Evolutionary conservation across 2,329 filamentous ascomycete genomes (phyloP), one percentile per base, ranked within the genome.

Genomic region (Colletotrichum sp.): DNA sequence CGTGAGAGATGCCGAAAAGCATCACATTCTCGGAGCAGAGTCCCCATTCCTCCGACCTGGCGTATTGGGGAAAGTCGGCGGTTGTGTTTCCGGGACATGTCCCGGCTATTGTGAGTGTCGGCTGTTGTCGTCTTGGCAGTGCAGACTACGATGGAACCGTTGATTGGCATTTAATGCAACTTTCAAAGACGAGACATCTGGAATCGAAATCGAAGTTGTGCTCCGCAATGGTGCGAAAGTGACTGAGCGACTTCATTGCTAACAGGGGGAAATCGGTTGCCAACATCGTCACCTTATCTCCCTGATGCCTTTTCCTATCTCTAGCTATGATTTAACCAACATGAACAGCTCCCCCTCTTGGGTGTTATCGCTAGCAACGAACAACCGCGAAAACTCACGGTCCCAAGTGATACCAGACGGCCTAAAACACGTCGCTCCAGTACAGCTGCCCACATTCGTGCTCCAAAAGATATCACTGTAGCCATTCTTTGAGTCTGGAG

Each of bases 401-500:
- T 81, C 80, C 76, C 77, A 81, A 3, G 67, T 69, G 10, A 81
- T 76, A 8, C 79, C 80, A 18, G 74, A 79, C 6, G 80, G 80
- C 34, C 79, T 73, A 30, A 81, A 77, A 32, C 80, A 81, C 18
- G 76, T 80, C 34, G 71, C 70, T 15, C 74, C 74, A 4, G 78
- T 80, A 77, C 83, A 85, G 8, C 75, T 75, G 7, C 74, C 79
- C 12, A 83, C 83, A 66, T 82, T 80, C 30, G 81, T 79, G 32
- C 80, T 83, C 78, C 81, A 84, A 61, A 83, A 79, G 65, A 85
- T 80, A 56, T 84, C 82, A 7, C 66, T 77, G 73, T 82, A 84
- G 4, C 82, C 83, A 8, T 77, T 77, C 52, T 66, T 77, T 66
- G 79, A 81, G 66, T 83, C 79, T 16, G 78, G 67, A 3, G 81